Percentiles rank a stretch among this genome's conserved stretches.
These are phyloP conservation scores for Escallonia herrerae DNA, from an alignment of 129 eudicot species.

Conservation along the genomic window DNA sequence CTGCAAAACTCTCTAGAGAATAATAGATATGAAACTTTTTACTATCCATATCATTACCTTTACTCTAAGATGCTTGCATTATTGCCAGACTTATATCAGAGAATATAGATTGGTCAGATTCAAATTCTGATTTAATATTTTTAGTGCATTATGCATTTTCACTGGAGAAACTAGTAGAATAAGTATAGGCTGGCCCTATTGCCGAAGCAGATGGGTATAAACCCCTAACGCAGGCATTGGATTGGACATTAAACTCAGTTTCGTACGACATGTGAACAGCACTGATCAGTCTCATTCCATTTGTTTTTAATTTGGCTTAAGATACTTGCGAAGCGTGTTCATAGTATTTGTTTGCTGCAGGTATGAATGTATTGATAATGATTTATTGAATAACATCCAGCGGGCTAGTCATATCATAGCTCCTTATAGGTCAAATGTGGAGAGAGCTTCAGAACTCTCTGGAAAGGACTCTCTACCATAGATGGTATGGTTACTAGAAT, in stretches of 20 bases:
- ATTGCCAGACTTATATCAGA: too few relatives aligned
- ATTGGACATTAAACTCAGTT: background rate
- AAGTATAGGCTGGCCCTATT: too few relatives aligned
- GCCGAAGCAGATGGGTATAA: background rate
- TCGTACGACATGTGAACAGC: too few relatives aligned
- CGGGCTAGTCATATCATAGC: background rate
- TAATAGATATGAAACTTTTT: background rate
- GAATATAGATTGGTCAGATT: background rate
- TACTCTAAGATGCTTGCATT: too few relatives aligned
- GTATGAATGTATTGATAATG: conserved; percentile 5
- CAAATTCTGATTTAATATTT: background rate
- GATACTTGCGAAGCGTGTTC: background rate
- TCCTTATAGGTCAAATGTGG: conserved; percentile 2
- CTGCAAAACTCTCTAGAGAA: background rate
- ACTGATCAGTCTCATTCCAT: too few relatives aligned
- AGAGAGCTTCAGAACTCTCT: background rate
- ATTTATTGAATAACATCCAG: background rate
- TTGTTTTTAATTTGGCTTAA: background rate
- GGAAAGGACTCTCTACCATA: background rate
- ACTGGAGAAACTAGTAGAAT: too few relatives aligned
- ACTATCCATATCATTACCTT: background rate
- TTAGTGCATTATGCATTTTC: background rate
- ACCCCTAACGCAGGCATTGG: background rate
- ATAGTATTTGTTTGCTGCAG: background rate
- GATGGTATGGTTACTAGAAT: background rate